Evolutionary conservation across 2,329 filamentous ascomycete species (phyloP), one percentile per base, ranked within the genome.

Genomic region (Xylaria digitata): DNA sequence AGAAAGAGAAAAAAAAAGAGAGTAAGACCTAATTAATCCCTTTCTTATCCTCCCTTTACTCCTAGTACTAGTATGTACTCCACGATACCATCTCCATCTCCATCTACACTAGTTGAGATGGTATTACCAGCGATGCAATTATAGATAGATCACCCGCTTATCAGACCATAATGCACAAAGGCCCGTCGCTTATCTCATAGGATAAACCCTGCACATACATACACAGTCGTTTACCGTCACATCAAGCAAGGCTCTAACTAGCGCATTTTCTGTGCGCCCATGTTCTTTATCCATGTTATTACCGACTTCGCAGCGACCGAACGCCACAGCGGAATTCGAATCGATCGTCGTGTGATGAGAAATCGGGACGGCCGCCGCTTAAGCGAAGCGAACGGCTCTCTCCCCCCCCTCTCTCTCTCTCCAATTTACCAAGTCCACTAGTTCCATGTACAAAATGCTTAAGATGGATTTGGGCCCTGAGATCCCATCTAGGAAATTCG

Each of bases 171-270:
- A 62, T 26, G 23, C 34, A 54, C 26, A n/a, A 45, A 26, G 40
- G 40, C 54, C 26, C 34, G 48, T 65, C 56, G 62, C 56, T 61
- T 61, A 57, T 65, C 52, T 65, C 19, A 23, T 19, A 54, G 57
- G 63, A 61, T 65, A 13, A 65, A 57, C 63, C 63, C 57, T 65
- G 63, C 37, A 30, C 40, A 30, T 42, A 52, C 54, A 63, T 43
- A 9, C 13, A 15, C 46, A 26, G 23, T 49, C 8, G 3, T 46
- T 32, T 26, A 26, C 19, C 13, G 34, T 61, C 19, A 32, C 63
- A n/a, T 61, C 26, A n/a, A 17, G 8, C 52, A 37, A 46, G 52
- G 45, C 46, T 58, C 21, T 40, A n/a, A n/a, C n/a, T n/a, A 19
- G 13, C 43, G 21, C 6, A 19, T 9, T 26, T 23, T 13, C 26